These are phyloP conservation scores for Brettanomyces custersianus DNA, from an alignment of 805 yeast genomes.

Conservation along the genomic window DNA sequence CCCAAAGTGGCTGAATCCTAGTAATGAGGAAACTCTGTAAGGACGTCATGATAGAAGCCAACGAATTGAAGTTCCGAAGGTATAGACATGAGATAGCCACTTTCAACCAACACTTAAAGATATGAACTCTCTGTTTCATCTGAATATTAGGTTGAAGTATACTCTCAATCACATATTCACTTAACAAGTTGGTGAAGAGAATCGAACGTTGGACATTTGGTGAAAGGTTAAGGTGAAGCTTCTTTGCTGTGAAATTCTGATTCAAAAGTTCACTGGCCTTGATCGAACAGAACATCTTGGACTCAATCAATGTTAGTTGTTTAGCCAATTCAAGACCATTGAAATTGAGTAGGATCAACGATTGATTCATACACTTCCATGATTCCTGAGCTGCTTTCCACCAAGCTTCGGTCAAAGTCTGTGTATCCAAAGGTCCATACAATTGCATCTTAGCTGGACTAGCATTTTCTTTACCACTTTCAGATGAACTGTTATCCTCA, in stretches of 20 bases:
- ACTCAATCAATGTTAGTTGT: slow-evolving; percentile 66
- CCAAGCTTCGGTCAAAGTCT: slow-evolving; percentile 36
- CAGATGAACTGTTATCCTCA: neutral
- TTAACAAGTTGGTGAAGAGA: slow-evolving; percentile 60
- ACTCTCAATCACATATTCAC: slow-evolving; percentile 66
- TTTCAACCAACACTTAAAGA: slow-evolving; percentile 64
- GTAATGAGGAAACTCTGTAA: slow-evolving; percentile 66
- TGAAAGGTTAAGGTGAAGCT: slow-evolving; percentile 47
- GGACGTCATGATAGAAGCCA: slow-evolving; percentile 72
- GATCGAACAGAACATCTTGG: slow-evolving; percentile 53
- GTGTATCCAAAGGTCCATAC: slow-evolving; percentile 26
- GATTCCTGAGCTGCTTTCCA: slow-evolving; percentile 41
- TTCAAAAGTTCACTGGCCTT: slow-evolving; percentile 59
- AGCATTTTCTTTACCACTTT: neutral
- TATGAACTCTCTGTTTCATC: slow-evolving; percentile 40
- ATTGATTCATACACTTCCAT: slow-evolving; percentile 49
- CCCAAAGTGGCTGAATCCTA: slow-evolving; percentile 54
- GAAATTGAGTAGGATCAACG: slow-evolving; percentile 44
- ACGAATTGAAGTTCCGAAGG: slow-evolving; percentile 66
- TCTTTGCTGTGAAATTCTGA: slow-evolving; percentile 52
- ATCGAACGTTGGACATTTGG: slow-evolving; percentile 56
- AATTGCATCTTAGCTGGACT: slow-evolving; percentile 2
- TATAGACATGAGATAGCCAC: slow-evolving; percentile 65
- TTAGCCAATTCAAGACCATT: slow-evolving; percentile 71
- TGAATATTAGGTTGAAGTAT: slow-evolving; percentile 44